Evolutionary conservation across 78 protist species (phyloP), one percentile per base, ranked within the genome.

Genomic region (Dictyostelium firmibasis): DNA sequence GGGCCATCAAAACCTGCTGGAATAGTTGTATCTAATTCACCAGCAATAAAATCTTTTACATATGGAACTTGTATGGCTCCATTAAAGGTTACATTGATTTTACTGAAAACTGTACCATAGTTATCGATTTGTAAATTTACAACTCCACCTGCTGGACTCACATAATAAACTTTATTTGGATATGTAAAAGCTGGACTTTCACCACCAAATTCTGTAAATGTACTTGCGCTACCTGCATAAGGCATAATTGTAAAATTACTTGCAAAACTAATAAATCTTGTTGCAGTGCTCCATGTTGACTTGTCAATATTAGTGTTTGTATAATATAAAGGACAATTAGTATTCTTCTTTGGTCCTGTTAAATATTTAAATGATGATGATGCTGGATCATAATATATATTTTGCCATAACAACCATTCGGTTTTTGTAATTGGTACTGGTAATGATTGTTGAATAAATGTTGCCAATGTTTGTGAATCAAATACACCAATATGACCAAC

Each of bases 1-100:
- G 84, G 93, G 3, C 93, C 93, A 78, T 20, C 77, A 44, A 29
- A 60, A 20, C 93, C 93, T 20, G 77, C 78, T 2, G 93, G 93
- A 20, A 87, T 64, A 1, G 60, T 62, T 0, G 69, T 60, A 50
- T 33, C 57, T 11, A 85, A 38, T 67, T 47, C 72, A n/a, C 75
- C 33, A 16, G 20, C 44, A 33, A 84, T 69, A 25, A 29, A 84
- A 41, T 84, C 89, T 27, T 81, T 60, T 27, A 27, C 31, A 27
- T 20, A 84, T 0, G 77, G n/a, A 13, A 38, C 16, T 20, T 11
- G 20, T 23, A 35, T 67, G 1, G 33, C 20, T 14, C 1, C 3
- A 23, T 9, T 8, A 9, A 41, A 67, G 0, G n/a, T 9, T 4
- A 84, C 89, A n/a, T 14, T 0, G 3, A 67, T 84, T 2, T 44